Conservation (phyloP, 2,329 filamentous ascomycete genomes). For the Parasarocladium wereldwijsianum region DNA sequence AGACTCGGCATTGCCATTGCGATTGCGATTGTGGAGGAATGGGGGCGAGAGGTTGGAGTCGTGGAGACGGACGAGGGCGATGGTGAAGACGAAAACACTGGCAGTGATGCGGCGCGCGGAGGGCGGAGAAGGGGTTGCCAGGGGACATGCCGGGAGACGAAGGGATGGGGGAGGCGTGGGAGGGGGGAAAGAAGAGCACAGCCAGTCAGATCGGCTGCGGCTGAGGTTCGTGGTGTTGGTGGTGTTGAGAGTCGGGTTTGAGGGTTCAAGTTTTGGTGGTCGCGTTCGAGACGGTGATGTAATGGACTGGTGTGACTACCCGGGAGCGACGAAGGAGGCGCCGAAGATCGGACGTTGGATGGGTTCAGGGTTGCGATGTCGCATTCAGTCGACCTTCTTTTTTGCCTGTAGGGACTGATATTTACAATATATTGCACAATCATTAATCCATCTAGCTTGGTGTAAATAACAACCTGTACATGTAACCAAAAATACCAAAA, state of each 20-base stretch:
- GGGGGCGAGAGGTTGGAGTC: slow-evolving; percentile 7
- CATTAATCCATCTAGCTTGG: too few relatives aligned
- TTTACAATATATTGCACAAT: too few relatives aligned
- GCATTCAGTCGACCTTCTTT: too few relatives aligned
- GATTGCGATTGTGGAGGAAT: neutral
- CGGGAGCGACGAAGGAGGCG: too few relatives aligned
- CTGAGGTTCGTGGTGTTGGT: slow-evolving; percentile 3
- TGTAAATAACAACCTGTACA: too few relatives aligned
- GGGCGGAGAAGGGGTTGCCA: slow-evolving; percentile 11
- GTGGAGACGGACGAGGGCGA: slow-evolving; percentile 14
- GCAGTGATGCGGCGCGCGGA: slow-evolving; percentile 5
- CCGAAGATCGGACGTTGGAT: neutral
- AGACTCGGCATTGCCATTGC: slow-evolving; percentile 3
- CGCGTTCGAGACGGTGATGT: slow-evolving; percentile 13
- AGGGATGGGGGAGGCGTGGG: slow-evolving; percentile 2
- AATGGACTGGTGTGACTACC: slow-evolving; percentile 10
- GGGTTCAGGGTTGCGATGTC: too few relatives aligned
- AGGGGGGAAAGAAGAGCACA: slow-evolving; percentile 1
- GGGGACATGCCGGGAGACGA: slow-evolving; percentile 37
- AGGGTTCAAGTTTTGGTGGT: slow-evolving; percentile 5
- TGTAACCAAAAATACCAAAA: too few relatives aligned
- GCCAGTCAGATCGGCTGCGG: neutral
- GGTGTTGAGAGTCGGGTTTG: slow-evolving; percentile 3
- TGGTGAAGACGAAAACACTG: slow-evolving; percentile 7
- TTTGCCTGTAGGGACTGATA: too few relatives aligned